Percentiles rank a stretch among this genome's conserved stretches.
phyloP scores from a whole-genome alignment of 192 early-diverging fungal species.

The Entomortierella lignicola region DNA sequence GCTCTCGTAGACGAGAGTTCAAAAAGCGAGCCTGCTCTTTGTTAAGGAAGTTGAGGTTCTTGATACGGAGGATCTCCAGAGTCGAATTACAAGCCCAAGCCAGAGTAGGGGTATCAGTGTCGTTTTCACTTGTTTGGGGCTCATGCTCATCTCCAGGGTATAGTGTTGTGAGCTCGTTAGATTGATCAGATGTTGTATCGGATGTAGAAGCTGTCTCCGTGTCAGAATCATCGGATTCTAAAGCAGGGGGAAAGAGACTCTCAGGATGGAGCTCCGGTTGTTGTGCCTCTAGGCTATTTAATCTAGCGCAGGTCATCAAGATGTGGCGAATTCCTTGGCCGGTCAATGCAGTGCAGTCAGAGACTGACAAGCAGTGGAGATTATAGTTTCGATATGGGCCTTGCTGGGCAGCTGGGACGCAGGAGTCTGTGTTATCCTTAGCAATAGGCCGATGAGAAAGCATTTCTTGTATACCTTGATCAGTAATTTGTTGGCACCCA shows the following conservation, averaged over 20 bases:
- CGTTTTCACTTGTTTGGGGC: not conserved
- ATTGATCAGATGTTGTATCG: not conserved
- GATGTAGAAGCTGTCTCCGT: not conserved
- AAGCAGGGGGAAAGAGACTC: conserved; percentile 37
- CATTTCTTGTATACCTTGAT: conserved; percentile 45
- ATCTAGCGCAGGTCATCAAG: conserved; percentile 33
- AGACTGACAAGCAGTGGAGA: conserved; percentile 25
- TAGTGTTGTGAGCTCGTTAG: conserved; percentile 4
- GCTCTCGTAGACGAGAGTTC: conserved; percentile 37
- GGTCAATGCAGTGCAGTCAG: conserved; percentile 39
- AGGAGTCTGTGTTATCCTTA: not conserved
- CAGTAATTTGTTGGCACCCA: conserved; percentile 40
- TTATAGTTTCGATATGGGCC: conserved; percentile 22
- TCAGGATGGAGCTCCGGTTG: conserved; percentile 51
- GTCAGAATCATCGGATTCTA: conserved; percentile 26
- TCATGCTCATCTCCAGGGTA: conserved; percentile 7
- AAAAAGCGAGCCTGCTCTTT: conserved; percentile 19
- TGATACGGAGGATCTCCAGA: conserved; percentile 35
- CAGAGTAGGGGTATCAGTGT: not conserved
- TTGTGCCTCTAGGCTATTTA: conserved; percentile 36
- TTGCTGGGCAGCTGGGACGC: not conserved
- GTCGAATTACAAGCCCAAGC: conserved; percentile 33
- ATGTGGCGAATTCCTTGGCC: conserved; percentile 45
- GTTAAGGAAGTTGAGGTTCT: conserved; percentile 36
- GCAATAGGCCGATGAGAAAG: conserved; percentile 15